Evolutionary conservation across 1,284 basidiomycete genomes (phyloP).

Genomic region (Moesziomyces parantarcticus): DNA sequence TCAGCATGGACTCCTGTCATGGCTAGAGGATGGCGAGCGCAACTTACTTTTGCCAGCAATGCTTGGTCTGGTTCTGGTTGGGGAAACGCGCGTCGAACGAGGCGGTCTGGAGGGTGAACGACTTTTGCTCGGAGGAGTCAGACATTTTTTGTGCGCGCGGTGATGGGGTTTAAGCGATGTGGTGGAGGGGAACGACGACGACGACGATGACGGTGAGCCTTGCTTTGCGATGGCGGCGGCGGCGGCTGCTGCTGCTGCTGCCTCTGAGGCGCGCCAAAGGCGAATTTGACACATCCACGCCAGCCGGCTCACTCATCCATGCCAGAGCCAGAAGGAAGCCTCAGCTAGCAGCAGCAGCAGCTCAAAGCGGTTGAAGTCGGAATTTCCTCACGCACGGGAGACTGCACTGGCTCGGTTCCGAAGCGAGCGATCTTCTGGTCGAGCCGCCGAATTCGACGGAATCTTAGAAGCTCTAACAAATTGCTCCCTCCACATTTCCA

Average conservation of each 20-base stretch:
- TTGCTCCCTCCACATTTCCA: slow-evolving; percentile 14
- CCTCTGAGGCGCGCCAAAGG: slow-evolving; percentile 7
- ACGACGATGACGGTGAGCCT: background rate
- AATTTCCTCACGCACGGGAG: slow-evolving; percentile 30
- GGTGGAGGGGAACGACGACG: slow-evolving; percentile 10
- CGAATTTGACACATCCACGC: slow-evolving; percentile 8
- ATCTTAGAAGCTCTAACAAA: slow-evolving; percentile 10
- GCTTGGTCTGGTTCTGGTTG: slow-evolving; percentile 68
- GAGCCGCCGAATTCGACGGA: background rate
- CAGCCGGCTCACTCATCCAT: background rate
- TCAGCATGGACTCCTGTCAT: too few relatives aligned
- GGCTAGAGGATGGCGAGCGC: background rate
- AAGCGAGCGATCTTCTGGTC: background rate
- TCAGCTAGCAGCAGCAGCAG: too few relatives aligned
- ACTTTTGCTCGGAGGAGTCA: slow-evolving; percentile 50
- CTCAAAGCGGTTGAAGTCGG: slow-evolving; percentile 28
- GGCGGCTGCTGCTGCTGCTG: background rate
- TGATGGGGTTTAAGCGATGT: background rate
- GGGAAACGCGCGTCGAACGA: slow-evolving; percentile 67
- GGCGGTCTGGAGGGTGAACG: slow-evolving; percentile 65
- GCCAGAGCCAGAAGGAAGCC: too few relatives aligned
- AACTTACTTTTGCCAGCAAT: slow-evolving; percentile 68
- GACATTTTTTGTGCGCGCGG: slow-evolving; percentile 40
- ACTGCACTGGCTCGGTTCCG: slow-evolving; percentile 16
- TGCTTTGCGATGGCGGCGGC: slow-evolving; percentile 1